Percentiles rank a stretch among this genome's conserved stretches.
Evolutionary conservation across 1,139 yeast species (phyloP).

Genomic region (Hyphopichia khmerensis): DNA sequence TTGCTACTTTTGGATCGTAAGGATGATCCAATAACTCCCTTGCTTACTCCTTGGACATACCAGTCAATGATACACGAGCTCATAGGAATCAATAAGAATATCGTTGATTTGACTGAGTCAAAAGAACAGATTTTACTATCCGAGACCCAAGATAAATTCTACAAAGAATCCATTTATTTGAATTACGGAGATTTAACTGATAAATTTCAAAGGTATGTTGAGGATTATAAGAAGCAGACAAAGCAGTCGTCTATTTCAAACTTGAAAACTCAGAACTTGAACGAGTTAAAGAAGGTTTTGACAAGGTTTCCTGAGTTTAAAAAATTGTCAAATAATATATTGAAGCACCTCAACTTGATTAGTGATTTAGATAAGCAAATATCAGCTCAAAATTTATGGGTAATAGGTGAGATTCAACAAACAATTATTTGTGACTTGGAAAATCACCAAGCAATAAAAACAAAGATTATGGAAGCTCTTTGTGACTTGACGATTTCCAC

Average conservation of each 20-base stretch:
- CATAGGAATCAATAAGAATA: conserved; percentile 75
- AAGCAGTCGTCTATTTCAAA: conserved; percentile 61
- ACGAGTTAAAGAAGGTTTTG: conserved; percentile 85
- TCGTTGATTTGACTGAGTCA: conserved; percentile 55
- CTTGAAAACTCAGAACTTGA: conserved; percentile 64
- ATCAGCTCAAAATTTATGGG: conserved; percentile 65
- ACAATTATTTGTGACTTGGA: conserved; percentile 65
- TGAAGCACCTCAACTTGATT: conserved; percentile 88
- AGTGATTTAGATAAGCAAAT: conserved; percentile 79
- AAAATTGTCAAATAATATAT: conserved; percentile 82
- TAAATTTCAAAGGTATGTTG: conserved; percentile 80
- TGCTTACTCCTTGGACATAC: conserved; percentile 94
- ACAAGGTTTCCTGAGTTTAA: conserved; percentile 94
- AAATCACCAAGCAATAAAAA: conserved; percentile 26
- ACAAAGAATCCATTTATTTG: conserved; percentile 73
- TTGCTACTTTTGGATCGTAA: conserved; percentile 79
- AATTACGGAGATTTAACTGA: conserved; percentile 96
- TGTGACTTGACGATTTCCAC: conserved; percentile 26
- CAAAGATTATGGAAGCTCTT: conserved; percentile 26
- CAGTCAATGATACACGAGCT: conserved; percentile 97
- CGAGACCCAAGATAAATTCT: conserved; percentile 67
- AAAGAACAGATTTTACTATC: conserved; percentile 31
- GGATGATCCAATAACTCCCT: conserved; percentile 90
- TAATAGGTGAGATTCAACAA: conserved; percentile 88
- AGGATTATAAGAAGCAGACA: conserved; percentile 77